Evolutionary conservation across 192 early-diverging fungal genomes (phyloP).

Genomic region (Backusella psychrophila): DNA sequence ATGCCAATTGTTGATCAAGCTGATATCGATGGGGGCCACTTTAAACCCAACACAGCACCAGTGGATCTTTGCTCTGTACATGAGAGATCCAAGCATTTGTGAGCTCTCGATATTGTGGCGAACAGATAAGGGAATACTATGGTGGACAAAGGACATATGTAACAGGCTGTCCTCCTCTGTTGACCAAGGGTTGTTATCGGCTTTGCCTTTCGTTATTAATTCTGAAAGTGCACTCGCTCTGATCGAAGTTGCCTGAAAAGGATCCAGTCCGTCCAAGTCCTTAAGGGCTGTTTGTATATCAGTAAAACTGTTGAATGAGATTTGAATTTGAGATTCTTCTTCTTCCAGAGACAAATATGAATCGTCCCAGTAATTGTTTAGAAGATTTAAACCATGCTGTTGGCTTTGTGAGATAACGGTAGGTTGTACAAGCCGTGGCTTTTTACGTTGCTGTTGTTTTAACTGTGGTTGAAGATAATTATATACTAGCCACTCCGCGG

Average conservation of each 20-base stretch:
- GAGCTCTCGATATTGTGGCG: slow-evolving; percentile 10
- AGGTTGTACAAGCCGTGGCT: neutral
- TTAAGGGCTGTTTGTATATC: slow-evolving; percentile 11
- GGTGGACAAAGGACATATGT: neutral
- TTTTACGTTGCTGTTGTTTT: neutral
- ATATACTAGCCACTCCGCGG: neutral
- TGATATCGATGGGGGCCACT: slow-evolving; percentile 22
- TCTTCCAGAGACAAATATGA: slow-evolving; percentile 3
- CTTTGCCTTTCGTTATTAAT: neutral
- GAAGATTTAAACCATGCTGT: neutral
- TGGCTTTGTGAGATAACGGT: neutral
- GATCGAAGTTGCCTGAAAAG: neutral
- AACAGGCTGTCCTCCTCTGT: neutral
- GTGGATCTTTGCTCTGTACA: slow-evolving; percentile 13
- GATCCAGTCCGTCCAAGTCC: neutral
- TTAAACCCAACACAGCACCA: slow-evolving; percentile 40
- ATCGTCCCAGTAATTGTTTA: neutral
- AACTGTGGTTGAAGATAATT: neutral
- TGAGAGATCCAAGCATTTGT: slow-evolving; percentile 14
- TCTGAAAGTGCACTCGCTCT: neutral
- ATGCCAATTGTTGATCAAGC: slow-evolving; percentile 17
- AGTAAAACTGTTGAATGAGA: slow-evolving; percentile 1
- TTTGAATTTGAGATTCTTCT: neutral
- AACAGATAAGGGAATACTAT: slow-evolving; percentile 14
- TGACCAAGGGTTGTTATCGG: neutral